phyloP scores from a whole-genome alignment of 179 eudicot genomes.

The Gypsophila paniculata region DNA sequence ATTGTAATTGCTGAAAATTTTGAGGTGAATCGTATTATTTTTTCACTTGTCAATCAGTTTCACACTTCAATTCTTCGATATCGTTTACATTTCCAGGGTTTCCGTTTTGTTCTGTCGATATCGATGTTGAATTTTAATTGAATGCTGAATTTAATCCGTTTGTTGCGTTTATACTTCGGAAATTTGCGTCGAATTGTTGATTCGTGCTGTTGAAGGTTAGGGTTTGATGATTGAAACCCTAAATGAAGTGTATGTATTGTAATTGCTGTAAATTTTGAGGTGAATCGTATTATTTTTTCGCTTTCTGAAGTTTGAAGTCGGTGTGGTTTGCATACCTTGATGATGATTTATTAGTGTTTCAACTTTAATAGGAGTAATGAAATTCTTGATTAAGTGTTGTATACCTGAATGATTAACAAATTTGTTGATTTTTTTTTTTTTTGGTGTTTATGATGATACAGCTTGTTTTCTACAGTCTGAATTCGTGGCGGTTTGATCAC shows the following conservation, averaged over 20 bases:
- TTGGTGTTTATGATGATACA: slow-evolving; percentile 29
- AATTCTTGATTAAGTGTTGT: not conserved
- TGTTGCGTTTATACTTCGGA: not conserved
- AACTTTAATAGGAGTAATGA: not conserved
- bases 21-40: too few species aligned
- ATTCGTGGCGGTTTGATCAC: slow-evolving; percentile 81
- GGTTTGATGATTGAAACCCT: too few species aligned
- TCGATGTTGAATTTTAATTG: too few species aligned
- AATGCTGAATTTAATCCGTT: too few species aligned
- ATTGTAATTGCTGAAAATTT: not conserved
- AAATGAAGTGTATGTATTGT: not conserved
- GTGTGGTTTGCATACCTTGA: too few species aligned
- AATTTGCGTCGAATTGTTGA: not conserved
- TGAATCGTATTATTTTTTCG: too few species aligned
- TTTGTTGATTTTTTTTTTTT: too few species aligned
- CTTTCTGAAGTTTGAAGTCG: too few species aligned
- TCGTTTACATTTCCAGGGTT: slow-evolving; percentile 4
- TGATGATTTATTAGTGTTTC: not conserved
- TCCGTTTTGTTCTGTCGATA: not conserved
- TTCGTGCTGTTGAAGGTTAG: slow-evolving; percentile 4
- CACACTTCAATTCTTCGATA: not conserved
- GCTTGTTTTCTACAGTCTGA: slow-evolving; percentile 69
- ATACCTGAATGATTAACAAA: not conserved
- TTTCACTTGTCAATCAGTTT: too few species aligned
- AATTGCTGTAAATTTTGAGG: too few species aligned